Conservation (phyloP, 1,284 basidiomycete species). For the Porodaedalea pini region DNA sequence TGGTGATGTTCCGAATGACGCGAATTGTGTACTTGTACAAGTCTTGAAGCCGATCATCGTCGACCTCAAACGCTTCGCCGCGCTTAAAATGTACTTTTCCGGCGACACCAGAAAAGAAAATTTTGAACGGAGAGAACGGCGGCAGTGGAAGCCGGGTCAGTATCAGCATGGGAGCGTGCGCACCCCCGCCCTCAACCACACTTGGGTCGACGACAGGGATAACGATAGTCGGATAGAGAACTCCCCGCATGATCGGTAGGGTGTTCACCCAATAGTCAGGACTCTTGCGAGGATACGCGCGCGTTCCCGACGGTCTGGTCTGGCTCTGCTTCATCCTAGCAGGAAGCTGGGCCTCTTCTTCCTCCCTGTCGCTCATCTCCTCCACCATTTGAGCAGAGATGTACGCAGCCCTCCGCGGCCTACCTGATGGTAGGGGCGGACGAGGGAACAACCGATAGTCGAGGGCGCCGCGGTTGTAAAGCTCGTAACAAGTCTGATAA, state of each 20-base stretch:
- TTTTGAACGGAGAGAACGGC: constrained; percentile 45
- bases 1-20: constrained; percentile 55
- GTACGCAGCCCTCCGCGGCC: constrained; percentile 20
- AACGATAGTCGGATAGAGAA: constrained; percentile 52
- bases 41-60: constrained; percentile 42
- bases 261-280: constrained; percentile 63
- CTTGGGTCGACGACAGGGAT: constrained; percentile 30
- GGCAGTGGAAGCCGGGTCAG: constrained; percentile 66
- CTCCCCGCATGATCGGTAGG: constrained; percentile 27
- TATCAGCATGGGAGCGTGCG: constrained; percentile 56
- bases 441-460: constrained; percentile 49
- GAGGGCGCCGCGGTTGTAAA: constrained; percentile 49
- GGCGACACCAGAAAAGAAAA: constrained; percentile 53
- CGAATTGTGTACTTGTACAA: constrained; percentile 62
- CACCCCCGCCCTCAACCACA: constrained; percentile 33
- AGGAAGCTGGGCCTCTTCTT: constrained; percentile 21
- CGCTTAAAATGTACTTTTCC: constrained; percentile 41
- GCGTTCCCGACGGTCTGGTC: constrained; percentile 39
- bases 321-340: constrained; percentile 23
- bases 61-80: constrained; percentile 47
- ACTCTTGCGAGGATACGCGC: constrained; percentile 50
- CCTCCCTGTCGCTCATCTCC: constrained; percentile 20
- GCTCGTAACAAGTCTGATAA: constrained; percentile 48
- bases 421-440: constrained; percentile 25
- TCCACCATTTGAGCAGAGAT: constrained; percentile 21